Conservation (phyloP, 2,329 filamentous ascomycete species). For the Hyphodiscus sp. region DNA sequence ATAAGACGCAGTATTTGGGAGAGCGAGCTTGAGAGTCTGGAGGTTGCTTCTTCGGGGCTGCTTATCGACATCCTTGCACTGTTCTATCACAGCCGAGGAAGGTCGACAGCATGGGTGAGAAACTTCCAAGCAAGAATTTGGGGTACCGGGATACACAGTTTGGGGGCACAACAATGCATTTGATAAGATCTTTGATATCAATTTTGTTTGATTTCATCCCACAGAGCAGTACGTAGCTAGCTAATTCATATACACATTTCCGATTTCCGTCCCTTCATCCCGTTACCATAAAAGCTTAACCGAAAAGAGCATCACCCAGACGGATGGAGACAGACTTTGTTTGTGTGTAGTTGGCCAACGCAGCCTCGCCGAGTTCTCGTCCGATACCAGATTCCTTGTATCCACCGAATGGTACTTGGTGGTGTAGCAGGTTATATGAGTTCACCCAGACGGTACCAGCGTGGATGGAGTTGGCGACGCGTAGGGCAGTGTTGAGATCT, state of each 20-base stretch:
- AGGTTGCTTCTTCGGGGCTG: no score
- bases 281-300: conserved; percentile 13
- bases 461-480: conserved; percentile 56
- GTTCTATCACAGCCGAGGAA: background rate
- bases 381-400: conserved; percentile 76
- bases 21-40: no score
- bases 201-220: conserved; percentile 4
- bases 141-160: background rate
- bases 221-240: conserved; percentile 3
- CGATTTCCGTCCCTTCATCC: background rate
- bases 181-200: background rate
- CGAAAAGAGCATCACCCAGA: conserved; percentile 38
- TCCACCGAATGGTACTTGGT: conserved; percentile 62
- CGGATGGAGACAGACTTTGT: conserved; percentile 59
- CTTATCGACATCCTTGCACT: background rate
- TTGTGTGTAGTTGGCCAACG: conserved; percentile 61
- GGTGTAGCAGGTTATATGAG: conserved; percentile 62
- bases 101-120: background rate
- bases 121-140: background rate
- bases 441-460: conserved; percentile 43
- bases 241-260: conserved; percentile 20
- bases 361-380: conserved; percentile 65
- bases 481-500: conserved; percentile 62
- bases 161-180: background rate
- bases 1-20: no score